These are phyloP conservation scores for Saturnispora dispora DNA, from an alignment of 805 yeast genomes.

Conservation along the genomic window DNA sequence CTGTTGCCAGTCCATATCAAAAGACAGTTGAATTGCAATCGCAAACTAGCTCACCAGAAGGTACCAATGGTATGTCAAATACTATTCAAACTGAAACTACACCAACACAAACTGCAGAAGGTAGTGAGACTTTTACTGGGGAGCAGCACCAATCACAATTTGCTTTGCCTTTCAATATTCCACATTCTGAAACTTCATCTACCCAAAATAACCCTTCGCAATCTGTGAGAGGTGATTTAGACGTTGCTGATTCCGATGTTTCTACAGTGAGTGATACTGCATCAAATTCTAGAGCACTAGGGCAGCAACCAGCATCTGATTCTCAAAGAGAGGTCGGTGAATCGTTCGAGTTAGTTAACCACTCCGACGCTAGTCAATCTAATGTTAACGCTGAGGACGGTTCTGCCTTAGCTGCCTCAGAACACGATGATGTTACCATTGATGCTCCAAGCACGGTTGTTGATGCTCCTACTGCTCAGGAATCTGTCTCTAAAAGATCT, in stretches of 20 bases:
- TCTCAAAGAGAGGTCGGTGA: conserved; percentile 28
- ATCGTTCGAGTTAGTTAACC: conserved; percentile 46
- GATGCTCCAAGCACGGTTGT: conserved; percentile 9
- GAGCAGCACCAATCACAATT: conserved; percentile 19
- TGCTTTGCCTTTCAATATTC: conserved; percentile 41
- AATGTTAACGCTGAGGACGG: conserved; percentile 1
- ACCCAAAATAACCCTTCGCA: conserved; percentile 88
- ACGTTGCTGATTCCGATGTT: conserved; percentile 32
- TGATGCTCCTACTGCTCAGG: neutral
- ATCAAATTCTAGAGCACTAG: conserved; percentile 17
- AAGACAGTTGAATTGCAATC: conserved; percentile 1
- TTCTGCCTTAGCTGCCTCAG: neutral
- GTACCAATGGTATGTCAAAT: conserved; percentile 16
- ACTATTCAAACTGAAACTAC: conserved; percentile 21
- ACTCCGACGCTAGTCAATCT: conserved; percentile 30
- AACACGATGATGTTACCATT: conserved; percentile 3
- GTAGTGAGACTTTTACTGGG: neutral
- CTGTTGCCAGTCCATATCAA: conserved; percentile 10
- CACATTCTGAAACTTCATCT: conserved; percentile 80
- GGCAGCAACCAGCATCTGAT: neutral
- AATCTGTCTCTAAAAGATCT: neutral
- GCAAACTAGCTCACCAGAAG: conserved; percentile 17
- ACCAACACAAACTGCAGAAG: conserved; percentile 39
- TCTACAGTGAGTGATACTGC: conserved; percentile 27
- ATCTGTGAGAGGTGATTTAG: conserved; percentile 75